Base-by-base conservation (phyloP, 768 basidiomycete species). In the Lactifluus pinguis region DNA sequence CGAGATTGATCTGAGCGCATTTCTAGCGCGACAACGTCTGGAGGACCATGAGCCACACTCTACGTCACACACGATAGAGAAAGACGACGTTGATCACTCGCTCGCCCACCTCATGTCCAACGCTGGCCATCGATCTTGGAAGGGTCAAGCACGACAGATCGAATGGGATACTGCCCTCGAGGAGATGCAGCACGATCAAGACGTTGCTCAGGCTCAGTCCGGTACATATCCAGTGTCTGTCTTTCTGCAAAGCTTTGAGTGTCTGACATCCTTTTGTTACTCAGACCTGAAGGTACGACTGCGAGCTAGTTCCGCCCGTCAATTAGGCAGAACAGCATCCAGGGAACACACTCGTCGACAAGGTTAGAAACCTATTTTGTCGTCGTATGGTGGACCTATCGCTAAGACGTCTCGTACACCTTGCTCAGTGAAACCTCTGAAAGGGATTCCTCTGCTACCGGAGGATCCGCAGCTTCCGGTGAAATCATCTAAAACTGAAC, bases 131-230 rank as follows among this genome's bases (percentile, higher is more conserved):
- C 69, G 70, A 14, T 72, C 76, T 4, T 80, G 75, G 68, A 91
- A 91, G 68, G 87, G 87, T 0, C 85, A 82, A 49, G 70, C 83
- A 0, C 78, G 83, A 61, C 71, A 77, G 55, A 81, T 92, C 19
- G 79, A 80, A 55, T 92, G 89, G 89, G 82, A 87, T 62, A 74
- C 76, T 4, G 73, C 80, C 30, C 72, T 92, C 2, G 87, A 89
- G 36, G 76, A 80, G 39, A 73, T 92, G 76, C 80, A 73, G 38
- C 78, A 80, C 21, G 88, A 89, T 63, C 92, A 90, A 67, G 79
- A 80, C 2, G 78, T 80, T 6, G 88, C 89, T 0, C 89, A 91
- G 60, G 89, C 90, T 13, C 80, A 80, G 25, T 76, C 87, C 78
- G 90, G 90, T 88, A 55, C 48, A 76, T 67, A 14, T 67, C 6